A percentile compares a stretch with the other conserved stretches of the same genome.
Conservation (phyloP, 768 basidiomycete genomes). For the Boletales sp. region DNA sequence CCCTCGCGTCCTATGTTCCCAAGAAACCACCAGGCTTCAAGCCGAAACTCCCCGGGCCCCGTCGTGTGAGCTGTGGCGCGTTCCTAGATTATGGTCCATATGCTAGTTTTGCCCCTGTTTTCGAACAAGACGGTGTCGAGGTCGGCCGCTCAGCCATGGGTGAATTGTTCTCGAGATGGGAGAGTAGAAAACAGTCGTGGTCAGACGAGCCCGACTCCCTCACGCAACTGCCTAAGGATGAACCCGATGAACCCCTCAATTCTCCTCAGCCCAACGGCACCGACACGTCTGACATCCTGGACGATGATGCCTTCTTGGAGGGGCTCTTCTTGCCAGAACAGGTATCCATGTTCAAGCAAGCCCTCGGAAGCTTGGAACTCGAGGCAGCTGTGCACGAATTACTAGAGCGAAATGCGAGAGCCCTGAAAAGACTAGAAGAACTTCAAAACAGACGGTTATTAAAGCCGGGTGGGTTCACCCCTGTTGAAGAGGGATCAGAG, state of each 20-base stretch:
- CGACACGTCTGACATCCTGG: constrained; percentile 12
- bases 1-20: constrained; percentile 56
- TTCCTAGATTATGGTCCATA: constrained; percentile 80
- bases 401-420: constrained; percentile 59
- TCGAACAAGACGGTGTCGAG: constrained; percentile 74
- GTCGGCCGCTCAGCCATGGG: constrained; percentile 61
- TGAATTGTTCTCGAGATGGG: constrained; percentile 52
- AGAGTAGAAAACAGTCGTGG: constrained; percentile 38
- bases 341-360: constrained; percentile 52
- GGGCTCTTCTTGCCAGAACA: constrained; percentile 57
- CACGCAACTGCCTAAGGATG: not conserved
- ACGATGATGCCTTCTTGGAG: constrained; percentile 44
- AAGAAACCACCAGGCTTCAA: constrained; percentile 39
- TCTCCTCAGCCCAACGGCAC: constrained; percentile 11
- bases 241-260: not conserved
- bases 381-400: constrained; percentile 69
- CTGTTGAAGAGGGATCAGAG: constrained; percentile 66
- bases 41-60: constrained; percentile 44
- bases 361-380: constrained; percentile 57
- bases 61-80: constrained; percentile 56
- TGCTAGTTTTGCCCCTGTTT: constrained; percentile 73
- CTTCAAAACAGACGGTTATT: constrained; percentile 59
- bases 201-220: constrained; percentile 15
- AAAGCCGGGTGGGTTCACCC: constrained; percentile 40
- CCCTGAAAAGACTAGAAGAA: constrained; percentile 60